These are phyloP conservation scores for Trichoderma sp. DNA, from an alignment of 2,329 filamentous ascomycete genomes.

Conservation along the genomic window DNA sequence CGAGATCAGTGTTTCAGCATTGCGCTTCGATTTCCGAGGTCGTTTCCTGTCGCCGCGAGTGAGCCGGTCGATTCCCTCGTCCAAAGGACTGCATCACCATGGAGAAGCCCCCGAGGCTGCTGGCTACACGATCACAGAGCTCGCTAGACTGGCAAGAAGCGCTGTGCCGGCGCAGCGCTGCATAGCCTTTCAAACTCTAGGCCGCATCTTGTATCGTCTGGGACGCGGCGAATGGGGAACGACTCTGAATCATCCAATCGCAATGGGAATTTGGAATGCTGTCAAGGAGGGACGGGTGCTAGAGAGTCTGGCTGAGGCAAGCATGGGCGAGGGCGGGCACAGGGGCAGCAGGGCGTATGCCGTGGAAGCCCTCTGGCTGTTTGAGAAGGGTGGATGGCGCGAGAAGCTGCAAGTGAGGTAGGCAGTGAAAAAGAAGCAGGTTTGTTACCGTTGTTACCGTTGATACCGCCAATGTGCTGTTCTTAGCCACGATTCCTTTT, in stretches of 20 bases:
- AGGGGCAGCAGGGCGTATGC: constrained; percentile 80
- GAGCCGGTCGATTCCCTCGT: constrained; percentile 70
- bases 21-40: constrained; percentile 88
- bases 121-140: constrained; percentile 87
- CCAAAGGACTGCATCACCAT: constrained; percentile 87
- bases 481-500: background rate
- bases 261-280: constrained; percentile 78
- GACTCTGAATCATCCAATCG: constrained; percentile 55
- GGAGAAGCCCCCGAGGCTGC: constrained; percentile 88
- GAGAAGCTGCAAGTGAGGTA: constrained; percentile 58
- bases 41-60: constrained; percentile 73
- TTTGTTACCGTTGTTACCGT: background rate
- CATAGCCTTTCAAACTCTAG: constrained; percentile 86
- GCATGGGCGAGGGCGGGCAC: constrained; percentile 67
- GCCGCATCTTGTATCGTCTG: constrained; percentile 78
- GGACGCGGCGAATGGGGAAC: constrained; percentile 71
- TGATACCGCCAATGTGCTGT: background rate
- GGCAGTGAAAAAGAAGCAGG: background rate
- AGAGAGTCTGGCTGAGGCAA: constrained; percentile 74
- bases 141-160: constrained; percentile 77
- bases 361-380: constrained; percentile 85
- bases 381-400: constrained; percentile 68
- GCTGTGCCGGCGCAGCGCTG: constrained; percentile 84
- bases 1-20: constrained; percentile 67
- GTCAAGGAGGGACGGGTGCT: constrained; percentile 75